Conservation (phyloP, 106 monocot genomes). For the Gastrodia elata region DNA sequence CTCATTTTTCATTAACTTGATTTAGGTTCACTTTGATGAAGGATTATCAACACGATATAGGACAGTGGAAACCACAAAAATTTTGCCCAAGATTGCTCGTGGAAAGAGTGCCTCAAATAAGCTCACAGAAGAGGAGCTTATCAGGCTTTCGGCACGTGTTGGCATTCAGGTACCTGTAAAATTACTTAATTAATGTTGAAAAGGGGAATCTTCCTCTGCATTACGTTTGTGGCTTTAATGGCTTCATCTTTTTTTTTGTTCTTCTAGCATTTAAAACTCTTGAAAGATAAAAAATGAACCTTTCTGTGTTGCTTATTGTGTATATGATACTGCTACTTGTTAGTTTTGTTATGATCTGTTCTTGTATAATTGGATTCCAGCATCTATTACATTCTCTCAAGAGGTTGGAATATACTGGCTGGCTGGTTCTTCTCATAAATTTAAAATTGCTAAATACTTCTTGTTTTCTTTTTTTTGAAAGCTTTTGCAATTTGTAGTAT, state of each 20-base stretch:
- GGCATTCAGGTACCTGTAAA: constrained; percentile 42
- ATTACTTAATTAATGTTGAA: neutral
- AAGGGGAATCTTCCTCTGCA: neutral
- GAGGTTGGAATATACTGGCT: neutral
- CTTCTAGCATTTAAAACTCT: neutral
- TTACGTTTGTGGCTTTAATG: neutral
- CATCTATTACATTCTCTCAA: neutral
- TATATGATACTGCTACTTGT: neutral
- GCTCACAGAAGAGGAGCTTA: constrained; percentile 65
- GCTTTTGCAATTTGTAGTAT: neutral
- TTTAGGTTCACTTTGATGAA: constrained; percentile 85
- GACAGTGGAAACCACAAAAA: constrained; percentile 40
- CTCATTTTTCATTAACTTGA: constrained; percentile 6
- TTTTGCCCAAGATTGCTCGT: constrained; percentile 50
- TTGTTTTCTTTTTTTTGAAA: neutral
- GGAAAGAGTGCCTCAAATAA: constrained; percentile 73
- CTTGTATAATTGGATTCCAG: neutral
- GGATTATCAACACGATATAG: constrained; percentile 55
- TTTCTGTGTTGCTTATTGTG: neutral
- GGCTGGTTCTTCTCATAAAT: neutral
- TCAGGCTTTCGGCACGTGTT: constrained; percentile 63
- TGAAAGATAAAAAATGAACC: neutral
- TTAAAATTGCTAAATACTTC: neutral
- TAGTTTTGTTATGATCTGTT: neutral
- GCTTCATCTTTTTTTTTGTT: neutral